Conservation (phyloP, 768 basidiomycete genomes). For the Punctularia strigosozonata region DNA sequence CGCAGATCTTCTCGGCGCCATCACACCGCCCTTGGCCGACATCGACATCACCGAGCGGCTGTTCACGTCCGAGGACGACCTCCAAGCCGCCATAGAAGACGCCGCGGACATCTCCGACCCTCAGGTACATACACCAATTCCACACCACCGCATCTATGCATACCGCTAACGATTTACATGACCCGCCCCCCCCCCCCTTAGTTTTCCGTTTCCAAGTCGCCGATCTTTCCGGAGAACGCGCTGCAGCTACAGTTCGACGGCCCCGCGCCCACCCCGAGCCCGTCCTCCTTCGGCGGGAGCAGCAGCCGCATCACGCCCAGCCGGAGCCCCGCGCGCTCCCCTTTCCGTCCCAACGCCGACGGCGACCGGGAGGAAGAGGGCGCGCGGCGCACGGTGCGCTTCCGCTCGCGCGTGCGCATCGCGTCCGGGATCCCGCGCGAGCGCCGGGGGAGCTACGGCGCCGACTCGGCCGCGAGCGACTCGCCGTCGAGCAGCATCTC, state of each 20-base stretch:
- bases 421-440: slow-evolving; percentile 52
- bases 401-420: slow-evolving; percentile 69
- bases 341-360: slow-evolving; percentile 1
- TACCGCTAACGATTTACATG: too few relatives aligned
- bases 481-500: slow-evolving; percentile 77
- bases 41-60: too few relatives aligned
- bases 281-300: slow-evolving; percentile 4
- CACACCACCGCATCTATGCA: too few relatives aligned
- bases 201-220: too few relatives aligned
- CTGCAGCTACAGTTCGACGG: slow-evolving; percentile 19
- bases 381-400: slow-evolving; percentile 32
- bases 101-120: too few relatives aligned
- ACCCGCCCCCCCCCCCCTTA: too few relatives aligned
- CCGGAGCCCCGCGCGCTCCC: too few relatives aligned
- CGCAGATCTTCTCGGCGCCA: too few relatives aligned
- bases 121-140: too few relatives aligned
- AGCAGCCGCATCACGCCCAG: background rate
- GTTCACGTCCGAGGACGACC: too few relatives aligned
- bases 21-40: too few relatives aligned
- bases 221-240: slow-evolving; percentile 21
- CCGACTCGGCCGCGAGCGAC: slow-evolving; percentile 34
- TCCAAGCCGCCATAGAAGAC: too few relatives aligned
- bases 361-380: slow-evolving; percentile 3
- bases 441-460: slow-evolving; percentile 19
- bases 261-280: slow-evolving; percentile 14